Base-by-base conservation (phyloP, 768 basidiomycete genomes). In the Polyporus arcularius region DNA sequence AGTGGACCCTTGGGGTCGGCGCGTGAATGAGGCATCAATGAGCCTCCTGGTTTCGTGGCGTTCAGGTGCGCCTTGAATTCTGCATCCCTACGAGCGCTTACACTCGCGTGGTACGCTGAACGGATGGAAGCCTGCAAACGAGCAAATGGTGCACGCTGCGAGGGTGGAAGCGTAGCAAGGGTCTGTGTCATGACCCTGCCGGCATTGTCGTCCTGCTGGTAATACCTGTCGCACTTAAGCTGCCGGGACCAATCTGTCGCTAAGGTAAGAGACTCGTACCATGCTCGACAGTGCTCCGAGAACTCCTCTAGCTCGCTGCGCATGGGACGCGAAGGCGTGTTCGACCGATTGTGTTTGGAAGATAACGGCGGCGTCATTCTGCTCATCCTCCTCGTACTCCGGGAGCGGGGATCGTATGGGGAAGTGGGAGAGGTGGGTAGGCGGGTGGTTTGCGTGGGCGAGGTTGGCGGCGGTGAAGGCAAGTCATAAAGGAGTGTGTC, bases 101-200 rank as follows among this genome's bases (percentile, higher is more conserved):
- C 82, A 61, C 86, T 90, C 52, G 87, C 85, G 73, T 96, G 94
- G 69, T 88, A 95, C 47, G 87, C 87, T 42, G 92, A 86, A 45
- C 94, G 87, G 30, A 95, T 88, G 18, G 90, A 90, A 1, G 93
- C 89, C 72, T 96, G 94, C 18, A 96, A 74, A 59, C 91, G 86
- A 21, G 92, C 89, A 72, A 89, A 96, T 1, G 91, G 88, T 9
- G 94, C 92, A 58, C 91, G 88, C 66, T 96, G 93, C 0, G 90
- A 87, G 2, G 92, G 84, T 7, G 89, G 89, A 4, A 94, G 81
- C 38, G 86, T 87, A 47, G 91, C 82, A 48, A 96, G 78, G 4
- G 87, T 92, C 65, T 92, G 87, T 14, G 90, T 89, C 87, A 96
- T 94, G 62, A 82, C 77, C 50, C 85, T 85, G 30, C 91, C 89